Evolutionary conservation across 371 early-diverging fungal genomes (phyloP).

Genomic region (Haplosporangium sp.): DNA sequence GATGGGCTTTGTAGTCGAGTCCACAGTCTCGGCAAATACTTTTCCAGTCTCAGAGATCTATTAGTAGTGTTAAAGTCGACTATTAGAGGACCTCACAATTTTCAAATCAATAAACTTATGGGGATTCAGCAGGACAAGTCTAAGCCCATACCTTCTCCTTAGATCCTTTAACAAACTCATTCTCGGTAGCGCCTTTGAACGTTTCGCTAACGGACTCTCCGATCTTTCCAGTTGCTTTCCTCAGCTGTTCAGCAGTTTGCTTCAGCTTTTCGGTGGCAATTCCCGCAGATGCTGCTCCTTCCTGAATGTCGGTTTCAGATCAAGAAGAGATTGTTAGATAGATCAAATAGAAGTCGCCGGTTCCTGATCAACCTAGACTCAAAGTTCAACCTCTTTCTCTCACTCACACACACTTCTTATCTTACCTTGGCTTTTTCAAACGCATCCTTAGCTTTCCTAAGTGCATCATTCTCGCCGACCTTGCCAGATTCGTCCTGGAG

Average conservation of each 20-base stretch:
- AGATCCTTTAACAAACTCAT: slow-evolving; percentile 84
- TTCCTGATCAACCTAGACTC: neutral
- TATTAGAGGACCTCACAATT: neutral
- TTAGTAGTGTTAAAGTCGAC: neutral
- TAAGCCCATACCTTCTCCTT: slow-evolving; percentile 74
- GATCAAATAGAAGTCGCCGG: neutral
- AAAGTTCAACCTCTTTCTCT: too few relatives aligned
- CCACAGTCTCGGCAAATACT: slow-evolving; percentile 61
- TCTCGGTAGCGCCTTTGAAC: slow-evolving; percentile 88
- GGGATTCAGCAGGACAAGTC: neutral
- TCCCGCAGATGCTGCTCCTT: slow-evolving; percentile 59
- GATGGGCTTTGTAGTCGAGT: slow-evolving; percentile 81
- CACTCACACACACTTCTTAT: neutral
- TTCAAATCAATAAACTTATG: too few relatives aligned
- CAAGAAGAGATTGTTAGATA: neutral
- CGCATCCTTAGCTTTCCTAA: slow-evolving; percentile 90
- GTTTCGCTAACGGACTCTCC: slow-evolving; percentile 81
- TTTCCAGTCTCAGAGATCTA: slow-evolving; percentile 55
- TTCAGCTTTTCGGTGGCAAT: slow-evolving; percentile 66
- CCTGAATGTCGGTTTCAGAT: slow-evolving; percentile 33
- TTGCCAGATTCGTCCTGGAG: slow-evolving; percentile 86
- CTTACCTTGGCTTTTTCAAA: slow-evolving; percentile 75
- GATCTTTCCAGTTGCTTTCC: slow-evolving; percentile 80
- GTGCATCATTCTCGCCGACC: slow-evolving; percentile 87
- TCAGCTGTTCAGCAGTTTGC: slow-evolving; percentile 82